Evolutionary conservation across 2,329 filamentous ascomycete genomes (phyloP).

Genomic region (Trichoderma atroviride): DNA sequence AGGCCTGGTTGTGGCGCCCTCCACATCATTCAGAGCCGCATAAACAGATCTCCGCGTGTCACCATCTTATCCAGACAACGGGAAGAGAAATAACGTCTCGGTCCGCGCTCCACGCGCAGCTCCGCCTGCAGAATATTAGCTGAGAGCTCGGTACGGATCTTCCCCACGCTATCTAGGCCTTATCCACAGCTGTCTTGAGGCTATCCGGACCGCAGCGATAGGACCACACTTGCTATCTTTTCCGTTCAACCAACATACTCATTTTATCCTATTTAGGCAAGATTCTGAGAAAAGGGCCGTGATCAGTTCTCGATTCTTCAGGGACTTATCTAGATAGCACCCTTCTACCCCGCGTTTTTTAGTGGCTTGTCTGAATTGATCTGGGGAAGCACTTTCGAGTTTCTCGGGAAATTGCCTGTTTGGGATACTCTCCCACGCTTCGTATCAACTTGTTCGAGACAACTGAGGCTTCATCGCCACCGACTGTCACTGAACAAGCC

Average conservation of each 20-base stretch:
- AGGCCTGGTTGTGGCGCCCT: neutral
- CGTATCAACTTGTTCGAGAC: conserved; percentile 1
- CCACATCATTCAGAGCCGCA: neutral
- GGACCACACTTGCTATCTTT: neutral
- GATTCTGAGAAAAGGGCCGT: neutral
- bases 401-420: conserved; percentile 15
- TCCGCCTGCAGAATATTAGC: neutral
- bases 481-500: neutral
- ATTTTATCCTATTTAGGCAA: neutral
- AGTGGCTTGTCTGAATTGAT: neutral
- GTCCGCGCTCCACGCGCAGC: conserved; percentile 12
- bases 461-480: conserved; percentile 15
- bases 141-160: neutral
- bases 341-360: conserved; percentile 16
- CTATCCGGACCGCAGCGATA: conserved; percentile 18
- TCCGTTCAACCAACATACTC: neutral
- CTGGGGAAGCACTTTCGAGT: neutral
- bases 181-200: neutral
- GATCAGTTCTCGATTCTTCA: neutral
- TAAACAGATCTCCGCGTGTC: neutral
- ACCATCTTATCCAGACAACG: conserved; percentile 12
- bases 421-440: neutral
- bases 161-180: conserved; percentile 2
- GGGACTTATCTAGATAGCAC: conserved; percentile 17
- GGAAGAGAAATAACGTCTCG: conserved; percentile 1